Conservation (phyloP, 345 rosid genomes). For the Eucalyptus grandis region DNA sequence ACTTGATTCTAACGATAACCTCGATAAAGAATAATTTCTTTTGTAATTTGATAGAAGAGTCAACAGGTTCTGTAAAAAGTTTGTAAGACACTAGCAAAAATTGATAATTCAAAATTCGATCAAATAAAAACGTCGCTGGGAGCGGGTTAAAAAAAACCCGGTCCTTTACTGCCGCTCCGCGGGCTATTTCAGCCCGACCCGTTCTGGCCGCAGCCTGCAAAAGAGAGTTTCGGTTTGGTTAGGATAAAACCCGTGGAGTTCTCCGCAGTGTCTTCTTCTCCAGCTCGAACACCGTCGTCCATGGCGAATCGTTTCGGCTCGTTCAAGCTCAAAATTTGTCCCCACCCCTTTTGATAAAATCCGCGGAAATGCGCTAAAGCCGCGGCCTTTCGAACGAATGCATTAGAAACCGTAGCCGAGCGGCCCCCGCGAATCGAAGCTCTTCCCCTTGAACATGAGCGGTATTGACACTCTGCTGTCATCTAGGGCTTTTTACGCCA, state of each 20-base stretch:
- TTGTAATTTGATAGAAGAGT: background rate
- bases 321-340: background rate
- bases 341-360: background rate
- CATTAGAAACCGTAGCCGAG: background rate
- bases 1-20: background rate
- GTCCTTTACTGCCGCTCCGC: background rate
- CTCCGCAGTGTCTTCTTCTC: background rate
- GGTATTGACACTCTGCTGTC: background rate
- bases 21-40: background rate
- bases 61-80: background rate
- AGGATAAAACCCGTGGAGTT: background rate
- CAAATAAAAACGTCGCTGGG: background rate
- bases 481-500: background rate
- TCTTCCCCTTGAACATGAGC: background rate
- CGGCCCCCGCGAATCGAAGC: background rate
- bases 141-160: background rate
- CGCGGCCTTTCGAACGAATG: background rate
- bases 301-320: background rate
- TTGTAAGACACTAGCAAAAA: background rate
- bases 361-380: background rate
- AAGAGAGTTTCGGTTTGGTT: background rate
- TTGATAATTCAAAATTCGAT: background rate
- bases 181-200: background rate
- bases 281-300: background rate
- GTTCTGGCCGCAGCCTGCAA: background rate